Evolutionary conservation across 2,329 filamentous ascomycete species (phyloP).

Genomic region (Arthrobotrys conoides): DNA sequence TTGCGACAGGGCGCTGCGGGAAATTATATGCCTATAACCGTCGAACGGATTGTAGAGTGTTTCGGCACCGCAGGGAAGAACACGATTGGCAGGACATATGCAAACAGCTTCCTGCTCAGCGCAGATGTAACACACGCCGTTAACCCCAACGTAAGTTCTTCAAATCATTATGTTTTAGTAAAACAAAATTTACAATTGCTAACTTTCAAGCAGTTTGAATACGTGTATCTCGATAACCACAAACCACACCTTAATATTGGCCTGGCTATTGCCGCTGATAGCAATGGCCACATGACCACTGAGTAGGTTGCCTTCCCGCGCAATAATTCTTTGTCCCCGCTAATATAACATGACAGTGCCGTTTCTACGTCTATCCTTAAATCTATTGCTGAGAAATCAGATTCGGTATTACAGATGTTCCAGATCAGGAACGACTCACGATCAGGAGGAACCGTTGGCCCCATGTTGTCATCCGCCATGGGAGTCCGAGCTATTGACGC

Average conservation of each 20-base stretch:
- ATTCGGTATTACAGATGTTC: slow-evolving; percentile 83
- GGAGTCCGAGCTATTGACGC: slow-evolving; percentile 88
- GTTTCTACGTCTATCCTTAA: slow-evolving; percentile 85
- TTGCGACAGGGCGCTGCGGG: slow-evolving; percentile 89
- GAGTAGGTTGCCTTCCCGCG: slow-evolving; percentile 69
- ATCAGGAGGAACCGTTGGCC: slow-evolving; percentile 94
- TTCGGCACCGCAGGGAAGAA: slow-evolving; percentile 64
- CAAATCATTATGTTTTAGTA: neutral
- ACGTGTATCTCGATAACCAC: slow-evolving; percentile 86
- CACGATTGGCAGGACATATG: slow-evolving; percentile 84
- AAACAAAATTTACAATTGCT: neutral
- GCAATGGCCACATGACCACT: slow-evolving; percentile 96
- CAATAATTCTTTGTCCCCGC: neutral
- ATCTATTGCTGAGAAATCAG: slow-evolving; percentile 81
- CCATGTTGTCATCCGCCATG: slow-evolving; percentile 84
- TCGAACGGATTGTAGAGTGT: slow-evolving; percentile 83
- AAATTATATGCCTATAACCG: slow-evolving; percentile 85
- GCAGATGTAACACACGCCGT: slow-evolving; percentile 94
- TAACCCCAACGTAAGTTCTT: slow-evolving; percentile 78
- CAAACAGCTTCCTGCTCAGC: slow-evolving; percentile 91
- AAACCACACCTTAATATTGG: slow-evolving; percentile 90
- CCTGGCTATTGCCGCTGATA: slow-evolving; percentile 82
- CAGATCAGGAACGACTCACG: slow-evolving; percentile 94
- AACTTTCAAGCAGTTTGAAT: slow-evolving; percentile 73
- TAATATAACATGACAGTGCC: slow-evolving; percentile 66